Conservation (phyloP, 164 flowering plant species). For the Kingdonia uniflora region DNA sequence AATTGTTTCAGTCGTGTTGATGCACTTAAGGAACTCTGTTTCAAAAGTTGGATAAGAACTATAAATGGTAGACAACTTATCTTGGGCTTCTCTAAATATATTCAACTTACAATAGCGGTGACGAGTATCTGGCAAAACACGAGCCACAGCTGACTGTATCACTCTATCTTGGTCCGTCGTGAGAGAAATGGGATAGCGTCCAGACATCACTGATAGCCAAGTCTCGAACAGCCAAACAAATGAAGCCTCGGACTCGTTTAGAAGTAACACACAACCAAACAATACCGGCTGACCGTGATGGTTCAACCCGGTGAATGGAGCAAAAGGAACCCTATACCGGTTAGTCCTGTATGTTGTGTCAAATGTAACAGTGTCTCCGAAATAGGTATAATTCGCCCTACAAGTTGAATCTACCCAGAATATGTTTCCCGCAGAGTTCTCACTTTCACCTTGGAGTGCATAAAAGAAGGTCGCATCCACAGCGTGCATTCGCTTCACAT, state of each 20-base stretch:
- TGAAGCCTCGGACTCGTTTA: constrained; percentile 39
- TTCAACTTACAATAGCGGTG: constrained; percentile 40
- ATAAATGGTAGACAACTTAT: constrained; percentile 29
- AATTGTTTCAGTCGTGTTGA: constrained; percentile 32
- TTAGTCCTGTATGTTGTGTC: constrained; percentile 33
- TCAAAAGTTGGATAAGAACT: constrained; percentile 32
- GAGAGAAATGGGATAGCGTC: constrained; percentile 37
- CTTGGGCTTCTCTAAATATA: constrained; percentile 36
- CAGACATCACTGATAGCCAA: constrained; percentile 51
- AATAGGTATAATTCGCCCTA: constrained; percentile 26
- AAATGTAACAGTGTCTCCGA: constrained; percentile 39
- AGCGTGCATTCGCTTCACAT: constrained; percentile 30
- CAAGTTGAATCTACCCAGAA: constrained; percentile 39
- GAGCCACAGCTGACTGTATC: constrained; percentile 33
- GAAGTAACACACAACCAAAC: constrained; percentile 26
- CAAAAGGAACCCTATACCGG: constrained; percentile 36
- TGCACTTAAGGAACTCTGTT: constrained; percentile 34
- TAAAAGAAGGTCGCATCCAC: constrained; percentile 31
- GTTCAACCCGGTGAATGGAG: constrained; percentile 39
- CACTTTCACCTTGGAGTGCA: constrained; percentile 29
- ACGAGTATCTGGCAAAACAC: constrained; percentile 38
- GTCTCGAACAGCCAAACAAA: constrained; percentile 41
- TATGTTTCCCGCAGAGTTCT: constrained; percentile 17
- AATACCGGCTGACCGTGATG: constrained; percentile 43
- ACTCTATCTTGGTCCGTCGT: constrained; percentile 40